A percentile compares a stretch with the other conserved stretches of the same genome.
Evolutionary conservation across 2,329 filamentous ascomycete species (phyloP).

Genomic region (Fusarium agapanthi): DNA sequence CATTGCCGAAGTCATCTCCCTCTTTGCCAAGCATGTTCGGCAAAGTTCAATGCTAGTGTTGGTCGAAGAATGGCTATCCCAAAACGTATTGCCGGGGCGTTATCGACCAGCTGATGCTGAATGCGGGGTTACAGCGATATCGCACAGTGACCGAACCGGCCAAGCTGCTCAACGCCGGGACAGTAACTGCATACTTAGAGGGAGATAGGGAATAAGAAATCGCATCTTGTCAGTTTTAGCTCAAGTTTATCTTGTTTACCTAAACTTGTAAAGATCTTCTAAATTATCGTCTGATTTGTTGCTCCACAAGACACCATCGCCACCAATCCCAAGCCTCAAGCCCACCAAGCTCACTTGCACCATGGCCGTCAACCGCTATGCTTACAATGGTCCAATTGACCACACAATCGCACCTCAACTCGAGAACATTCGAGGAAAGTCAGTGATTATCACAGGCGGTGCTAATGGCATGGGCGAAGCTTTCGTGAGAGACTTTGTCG

Average conservation of each 20-base stretch:
- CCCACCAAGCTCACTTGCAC: not conserved
- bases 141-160: not conserved
- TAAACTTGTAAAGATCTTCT: not conserved
- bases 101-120: not conserved
- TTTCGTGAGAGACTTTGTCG: slow-evolving; percentile 47
- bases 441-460: slow-evolving; percentile 59
- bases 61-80: not conserved
- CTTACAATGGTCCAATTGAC: slow-evolving; percentile 33
- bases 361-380: slow-evolving; percentile 26
- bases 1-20: not conserved
- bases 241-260: not conserved
- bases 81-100: not conserved
- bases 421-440: slow-evolving; percentile 50
- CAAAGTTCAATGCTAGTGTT: not conserved
- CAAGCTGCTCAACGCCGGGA: rapidly evolving
- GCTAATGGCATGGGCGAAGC: slow-evolving; percentile 53
- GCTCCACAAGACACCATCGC: not conserved
- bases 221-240: not conserved
- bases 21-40: not conserved
- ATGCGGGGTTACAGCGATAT: not conserved
- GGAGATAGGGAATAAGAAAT: not conserved
- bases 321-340: not conserved
- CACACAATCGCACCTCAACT: slow-evolving; percentile 12
- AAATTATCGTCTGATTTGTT: not conserved
- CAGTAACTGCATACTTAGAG: not conserved